Evolutionary conservation across 345 rosid species (phyloP).

Genomic region (Atalantia buxifolia): DNA sequence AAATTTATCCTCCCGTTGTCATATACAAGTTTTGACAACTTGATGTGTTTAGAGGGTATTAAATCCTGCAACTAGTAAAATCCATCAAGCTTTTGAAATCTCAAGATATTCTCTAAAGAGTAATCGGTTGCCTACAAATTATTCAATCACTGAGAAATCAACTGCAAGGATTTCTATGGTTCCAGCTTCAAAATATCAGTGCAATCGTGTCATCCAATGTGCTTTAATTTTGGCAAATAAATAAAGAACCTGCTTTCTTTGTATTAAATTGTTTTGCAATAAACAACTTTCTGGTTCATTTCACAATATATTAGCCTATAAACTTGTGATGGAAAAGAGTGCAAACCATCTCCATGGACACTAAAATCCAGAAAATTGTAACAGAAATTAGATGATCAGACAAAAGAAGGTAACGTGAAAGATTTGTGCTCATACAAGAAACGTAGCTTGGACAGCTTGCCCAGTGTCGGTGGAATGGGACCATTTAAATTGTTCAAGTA

Average conservation of each 20-base stretch:
- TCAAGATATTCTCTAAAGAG: neutral
- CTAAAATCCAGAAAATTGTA: neutral
- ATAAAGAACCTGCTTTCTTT: neutral
- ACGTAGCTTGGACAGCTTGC: slow-evolving; percentile 56
- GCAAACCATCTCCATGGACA: neutral
- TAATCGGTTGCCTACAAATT: neutral
- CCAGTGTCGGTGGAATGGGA: slow-evolving; percentile 54
- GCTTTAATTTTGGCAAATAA: neutral
- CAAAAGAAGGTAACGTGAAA: slow-evolving; percentile 4
- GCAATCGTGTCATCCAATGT: neutral
- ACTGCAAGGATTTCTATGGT: neutral
- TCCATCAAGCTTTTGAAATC: neutral
- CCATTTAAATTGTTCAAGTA: slow-evolving; percentile 65
- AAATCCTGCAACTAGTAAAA: neutral
- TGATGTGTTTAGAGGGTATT: neutral
- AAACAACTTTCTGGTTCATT: neutral
- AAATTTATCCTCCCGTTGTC: neutral
- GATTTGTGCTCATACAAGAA: slow-evolving; percentile 55
- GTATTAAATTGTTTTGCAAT: neutral
- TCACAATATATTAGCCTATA: neutral
- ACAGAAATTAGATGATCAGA: neutral
- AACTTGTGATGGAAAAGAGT: neutral
- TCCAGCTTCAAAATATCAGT: neutral
- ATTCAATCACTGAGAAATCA: neutral
- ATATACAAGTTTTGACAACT: neutral